phyloP scores from a whole-genome alignment of 148 eudicot genomes.

The Cornus florida region DNA sequence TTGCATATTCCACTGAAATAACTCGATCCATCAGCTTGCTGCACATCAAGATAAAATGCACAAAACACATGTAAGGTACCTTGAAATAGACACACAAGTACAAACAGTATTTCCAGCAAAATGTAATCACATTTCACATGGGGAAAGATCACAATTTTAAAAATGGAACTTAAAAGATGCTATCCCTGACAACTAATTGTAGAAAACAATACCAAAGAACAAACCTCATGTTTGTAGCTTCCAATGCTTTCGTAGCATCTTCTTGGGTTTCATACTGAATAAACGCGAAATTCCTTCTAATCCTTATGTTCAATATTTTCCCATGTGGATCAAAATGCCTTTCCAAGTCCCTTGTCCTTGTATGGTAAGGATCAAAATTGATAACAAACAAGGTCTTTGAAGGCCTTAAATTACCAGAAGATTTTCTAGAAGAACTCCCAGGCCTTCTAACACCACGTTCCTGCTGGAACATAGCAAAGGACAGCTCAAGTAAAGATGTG shows the following conservation, averaged over 20 bases:
- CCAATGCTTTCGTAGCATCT: constrained; percentile 83
- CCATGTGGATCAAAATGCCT: constrained; percentile 84
- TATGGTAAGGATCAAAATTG: constrained; percentile 65
- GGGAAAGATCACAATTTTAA: neutral
- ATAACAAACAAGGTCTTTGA: constrained; percentile 81
- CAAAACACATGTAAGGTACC: neutral
- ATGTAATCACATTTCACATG: neutral
- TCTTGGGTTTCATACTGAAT: constrained; percentile 75
- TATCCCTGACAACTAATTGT: neutral
- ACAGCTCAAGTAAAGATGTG: neutral
- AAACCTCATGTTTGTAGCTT: constrained; percentile 82
- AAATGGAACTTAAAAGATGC: neutral
- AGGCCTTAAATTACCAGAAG: constrained; percentile 62
- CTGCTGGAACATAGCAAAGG: constrained; percentile 47
- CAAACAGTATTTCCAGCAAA: neutral
- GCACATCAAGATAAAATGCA: constrained; percentile 19
- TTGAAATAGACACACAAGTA: neutral
- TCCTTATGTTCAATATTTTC: constrained; percentile 65
- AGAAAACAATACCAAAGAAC: constrained; percentile 1
- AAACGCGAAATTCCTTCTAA: constrained; percentile 80
- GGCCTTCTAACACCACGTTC: constrained; percentile 73
- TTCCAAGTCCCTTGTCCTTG: constrained; percentile 77
- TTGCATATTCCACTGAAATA: constrained; percentile 81
- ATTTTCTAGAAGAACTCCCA: constrained; percentile 56
- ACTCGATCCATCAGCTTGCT: constrained; percentile 85